These are phyloP conservation scores for Colletotrichum lupini DNA, from an alignment of 2,329 filamentous ascomycete species.

Conservation along the genomic window DNA sequence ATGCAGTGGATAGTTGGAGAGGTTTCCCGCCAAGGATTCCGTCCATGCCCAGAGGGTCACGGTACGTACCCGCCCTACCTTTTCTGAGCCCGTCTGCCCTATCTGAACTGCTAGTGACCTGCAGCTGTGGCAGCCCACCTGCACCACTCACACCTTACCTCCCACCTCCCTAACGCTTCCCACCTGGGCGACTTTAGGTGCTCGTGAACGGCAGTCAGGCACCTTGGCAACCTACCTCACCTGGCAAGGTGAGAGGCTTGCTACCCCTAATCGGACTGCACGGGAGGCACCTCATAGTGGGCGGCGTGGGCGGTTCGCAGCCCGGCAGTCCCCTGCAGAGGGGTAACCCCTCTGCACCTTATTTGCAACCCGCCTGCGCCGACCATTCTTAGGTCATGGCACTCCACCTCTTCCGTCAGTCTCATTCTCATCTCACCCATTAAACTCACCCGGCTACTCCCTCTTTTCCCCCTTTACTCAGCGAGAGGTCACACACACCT, in stretches of 20 bases:
- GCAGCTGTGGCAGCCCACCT: background rate
- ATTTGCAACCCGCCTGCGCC: slow-evolving; percentile 25
- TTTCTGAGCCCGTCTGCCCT: background rate
- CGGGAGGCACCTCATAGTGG: slow-evolving; percentile 6
- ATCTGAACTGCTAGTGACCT: slow-evolving; percentile 5
- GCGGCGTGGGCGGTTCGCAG: slow-evolving; percentile 2
- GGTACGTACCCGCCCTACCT: slow-evolving; percentile 26
- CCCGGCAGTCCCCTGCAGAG: slow-evolving; percentile 27
- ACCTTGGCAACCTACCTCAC: no score
- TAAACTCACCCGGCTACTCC: background rate
- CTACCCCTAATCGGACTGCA: background rate
- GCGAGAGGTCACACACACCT: background rate
- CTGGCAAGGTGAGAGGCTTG: background rate
- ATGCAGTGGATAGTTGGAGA: slow-evolving; percentile 34
- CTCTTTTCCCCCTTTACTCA: background rate
- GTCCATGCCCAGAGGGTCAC: slow-evolving; percentile 18
- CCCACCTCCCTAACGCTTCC: background rate
- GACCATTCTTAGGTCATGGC: slow-evolving; percentile 1
- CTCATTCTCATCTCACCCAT: background rate
- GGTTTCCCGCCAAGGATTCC: slow-evolving; percentile 29
- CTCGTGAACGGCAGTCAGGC: background rate
- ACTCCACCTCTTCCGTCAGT: slow-evolving; percentile 2
- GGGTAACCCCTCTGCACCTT: slow-evolving; percentile 31
- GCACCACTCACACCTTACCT: background rate
- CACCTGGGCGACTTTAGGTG: background rate